These are phyloP conservation scores for Penicillium digitatum DNA, from an alignment of 2,329 filamentous ascomycete species.

Conservation along the genomic window DNA sequence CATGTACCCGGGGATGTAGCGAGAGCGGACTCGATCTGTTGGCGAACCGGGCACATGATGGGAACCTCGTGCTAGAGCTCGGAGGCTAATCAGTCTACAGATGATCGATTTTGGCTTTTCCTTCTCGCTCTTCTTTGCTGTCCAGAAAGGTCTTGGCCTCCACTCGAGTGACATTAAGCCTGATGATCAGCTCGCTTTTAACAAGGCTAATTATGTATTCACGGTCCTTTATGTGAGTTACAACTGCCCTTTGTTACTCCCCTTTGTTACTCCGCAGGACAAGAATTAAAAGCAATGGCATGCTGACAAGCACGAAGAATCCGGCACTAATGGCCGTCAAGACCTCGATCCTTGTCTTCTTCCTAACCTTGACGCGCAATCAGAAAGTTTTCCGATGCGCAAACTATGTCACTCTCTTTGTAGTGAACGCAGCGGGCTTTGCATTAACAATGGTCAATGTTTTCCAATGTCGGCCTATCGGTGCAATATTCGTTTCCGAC, in stretches of 20 bases:
- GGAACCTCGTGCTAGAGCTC: conserved; percentile 1
- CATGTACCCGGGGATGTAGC: conserved; percentile 11
- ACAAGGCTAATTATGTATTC: conserved; percentile 56
- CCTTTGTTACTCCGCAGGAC: not conserved
- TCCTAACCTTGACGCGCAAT: conserved; percentile 75
- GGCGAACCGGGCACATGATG: not conserved
- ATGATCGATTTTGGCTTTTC: conserved; percentile 46
- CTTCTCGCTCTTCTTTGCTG: conserved; percentile 45
- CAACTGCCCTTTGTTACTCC: not conserved
- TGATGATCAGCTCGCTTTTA: conserved; percentile 31
- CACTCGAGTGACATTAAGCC: conserved; percentile 39
- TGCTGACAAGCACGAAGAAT: conserved; percentile 54
- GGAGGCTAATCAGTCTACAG: conserved; percentile 21
- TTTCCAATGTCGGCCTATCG: conserved; percentile 75
- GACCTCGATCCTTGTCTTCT: conserved; percentile 88
- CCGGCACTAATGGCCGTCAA: conserved; percentile 88
- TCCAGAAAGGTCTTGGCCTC: conserved; percentile 42
- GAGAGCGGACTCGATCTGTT: not conserved
- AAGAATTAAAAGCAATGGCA: not conserved
- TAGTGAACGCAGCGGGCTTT: conserved; percentile 74
- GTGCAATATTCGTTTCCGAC: conserved; percentile 61
- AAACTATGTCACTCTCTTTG: conserved; percentile 72
- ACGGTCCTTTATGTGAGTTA: conserved; percentile 56
- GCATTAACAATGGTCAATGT: conserved; percentile 82
- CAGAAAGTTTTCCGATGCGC: conserved; percentile 72